These are phyloP conservation scores for Teratosphaeria gauchensis DNA, from an alignment of 2,329 filamentous ascomycete genomes.

Conservation along the genomic window DNA sequence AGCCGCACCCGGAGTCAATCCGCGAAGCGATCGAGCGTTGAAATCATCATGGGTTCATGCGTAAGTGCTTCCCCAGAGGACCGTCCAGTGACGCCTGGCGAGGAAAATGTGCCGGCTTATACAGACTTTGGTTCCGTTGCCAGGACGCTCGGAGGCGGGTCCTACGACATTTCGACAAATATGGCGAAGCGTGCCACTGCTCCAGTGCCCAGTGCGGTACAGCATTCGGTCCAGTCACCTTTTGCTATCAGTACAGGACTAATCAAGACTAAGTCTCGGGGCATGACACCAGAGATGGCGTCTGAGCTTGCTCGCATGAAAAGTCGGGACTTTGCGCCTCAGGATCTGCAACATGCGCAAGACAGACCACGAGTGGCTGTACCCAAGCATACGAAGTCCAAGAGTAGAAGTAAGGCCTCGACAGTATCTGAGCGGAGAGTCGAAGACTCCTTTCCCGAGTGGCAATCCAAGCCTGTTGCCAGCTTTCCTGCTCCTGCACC, in stretches of 20 bases:
- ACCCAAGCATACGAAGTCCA: background rate
- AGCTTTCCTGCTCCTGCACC: background rate
- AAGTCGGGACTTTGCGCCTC: slow-evolving; percentile 12
- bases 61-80: background rate
- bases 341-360: slow-evolving; percentile 4
- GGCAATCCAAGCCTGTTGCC: slow-evolving; percentile 16
- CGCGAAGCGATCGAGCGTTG: slow-evolving; percentile 1
- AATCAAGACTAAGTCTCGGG: slow-evolving; percentile 7
- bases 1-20: slow-evolving; percentile 11
- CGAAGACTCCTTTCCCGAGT: slow-evolving; percentile 21
- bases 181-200: slow-evolving; percentile 7
- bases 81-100: slow-evolving; percentile 3
- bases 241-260: slow-evolving; percentile 5
- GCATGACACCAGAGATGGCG: slow-evolving; percentile 14
- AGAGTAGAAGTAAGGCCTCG: slow-evolving; percentile 3
- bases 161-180: slow-evolving; percentile 33
- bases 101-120: slow-evolving; percentile 14
- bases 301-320: slow-evolving; percentile 16
- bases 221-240: slow-evolving; percentile 8
- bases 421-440: slow-evolving; percentile 5
- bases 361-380: slow-evolving; percentile 5
- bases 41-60: slow-evolving; percentile 3
- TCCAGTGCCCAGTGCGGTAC: background rate
- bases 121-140: slow-evolving; percentile 34
- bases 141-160: slow-evolving; percentile 31